These are phyloP conservation scores for Cajanus cajan DNA, from an alignment of 306 rosid genomes.

Conservation along the genomic window DNA sequence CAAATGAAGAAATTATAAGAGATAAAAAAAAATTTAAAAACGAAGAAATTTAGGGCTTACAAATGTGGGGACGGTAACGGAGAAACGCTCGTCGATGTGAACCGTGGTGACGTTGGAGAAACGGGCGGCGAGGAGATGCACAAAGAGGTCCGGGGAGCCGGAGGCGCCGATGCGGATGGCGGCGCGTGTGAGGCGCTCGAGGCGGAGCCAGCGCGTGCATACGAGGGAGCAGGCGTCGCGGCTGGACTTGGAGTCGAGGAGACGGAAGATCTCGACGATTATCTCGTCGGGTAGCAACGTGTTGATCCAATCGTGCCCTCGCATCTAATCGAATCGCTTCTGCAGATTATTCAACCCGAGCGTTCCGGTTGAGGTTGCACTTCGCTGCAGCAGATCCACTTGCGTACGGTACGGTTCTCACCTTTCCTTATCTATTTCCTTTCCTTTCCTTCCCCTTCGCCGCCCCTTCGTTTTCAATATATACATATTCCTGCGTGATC, in stretches of 20 bases:
- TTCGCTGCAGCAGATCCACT: neutral
- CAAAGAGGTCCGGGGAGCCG: slow-evolving; percentile 64
- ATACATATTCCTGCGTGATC: too few species aligned
- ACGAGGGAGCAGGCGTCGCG: slow-evolving; percentile 88
- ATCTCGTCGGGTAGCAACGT: slow-evolving; percentile 75
- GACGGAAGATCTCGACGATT: slow-evolving; percentile 72
- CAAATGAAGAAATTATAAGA: too few species aligned
- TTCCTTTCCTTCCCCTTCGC: too few species aligned
- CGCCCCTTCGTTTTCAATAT: too few species aligned
- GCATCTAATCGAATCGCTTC: slow-evolving; percentile 33
- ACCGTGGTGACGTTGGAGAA: slow-evolving; percentile 64
- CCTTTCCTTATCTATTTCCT: neutral
- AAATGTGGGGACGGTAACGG: slow-evolving; percentile 51
- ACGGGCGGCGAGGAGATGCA: slow-evolving; percentile 59
- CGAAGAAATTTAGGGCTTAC: too few species aligned
- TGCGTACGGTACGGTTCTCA: neutral
- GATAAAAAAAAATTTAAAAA: too few species aligned
- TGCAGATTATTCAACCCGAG: too few species aligned
- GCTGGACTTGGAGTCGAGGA: slow-evolving; percentile 56
- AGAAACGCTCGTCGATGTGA: slow-evolving; percentile 76
- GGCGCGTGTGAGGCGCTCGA: slow-evolving; percentile 75
- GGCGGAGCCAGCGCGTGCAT: slow-evolving; percentile 84
- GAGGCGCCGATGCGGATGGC: slow-evolving; percentile 81
- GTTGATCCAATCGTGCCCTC: slow-evolving; percentile 80
- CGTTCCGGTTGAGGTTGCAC: neutral